Conservation (phyloP, 306 rosid genomes). For the Leucaena leucocephala region DNA sequence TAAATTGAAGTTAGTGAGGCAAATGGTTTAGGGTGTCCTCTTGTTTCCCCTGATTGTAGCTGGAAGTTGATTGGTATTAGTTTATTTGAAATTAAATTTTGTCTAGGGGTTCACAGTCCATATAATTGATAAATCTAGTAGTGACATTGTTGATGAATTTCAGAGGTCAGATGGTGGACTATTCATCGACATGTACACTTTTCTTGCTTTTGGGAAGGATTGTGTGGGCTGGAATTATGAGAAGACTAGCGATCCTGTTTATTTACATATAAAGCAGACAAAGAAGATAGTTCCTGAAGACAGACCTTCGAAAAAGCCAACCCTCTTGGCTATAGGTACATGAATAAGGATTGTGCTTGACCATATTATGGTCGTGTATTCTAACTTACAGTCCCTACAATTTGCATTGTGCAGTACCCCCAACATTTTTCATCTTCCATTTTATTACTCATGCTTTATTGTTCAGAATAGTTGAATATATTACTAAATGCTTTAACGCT, state of each 20-base stretch:
- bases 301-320: slow-evolving; percentile 69
- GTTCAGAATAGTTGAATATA: not conserved
- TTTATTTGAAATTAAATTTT: not conserved
- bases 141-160: slow-evolving; percentile 33
- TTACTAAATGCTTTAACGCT: not conserved
- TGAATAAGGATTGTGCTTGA: not conserved
- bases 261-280: slow-evolving; percentile 63
- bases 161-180: slow-evolving; percentile 80
- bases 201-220: slow-evolving; percentile 74
- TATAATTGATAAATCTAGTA: slow-evolving; percentile 34
- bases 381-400: not conserved
- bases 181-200: slow-evolving; percentile 62
- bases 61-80: slow-evolving; percentile 31
- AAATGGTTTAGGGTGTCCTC: not conserved
- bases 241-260: slow-evolving; percentile 68
- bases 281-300: slow-evolving; percentile 61
- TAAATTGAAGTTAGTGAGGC: not conserved
- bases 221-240: slow-evolving; percentile 65
- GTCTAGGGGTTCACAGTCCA: not conserved
- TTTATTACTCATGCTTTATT: not conserved
- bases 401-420: not conserved
- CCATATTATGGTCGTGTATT: not conserved
- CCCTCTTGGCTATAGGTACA: slow-evolving; percentile 65
- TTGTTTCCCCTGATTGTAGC: not conserved
- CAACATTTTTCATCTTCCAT: not conserved